Conservation (phyloP, 768 basidiomycete genomes). For the Termitomyces sp. region DNA sequence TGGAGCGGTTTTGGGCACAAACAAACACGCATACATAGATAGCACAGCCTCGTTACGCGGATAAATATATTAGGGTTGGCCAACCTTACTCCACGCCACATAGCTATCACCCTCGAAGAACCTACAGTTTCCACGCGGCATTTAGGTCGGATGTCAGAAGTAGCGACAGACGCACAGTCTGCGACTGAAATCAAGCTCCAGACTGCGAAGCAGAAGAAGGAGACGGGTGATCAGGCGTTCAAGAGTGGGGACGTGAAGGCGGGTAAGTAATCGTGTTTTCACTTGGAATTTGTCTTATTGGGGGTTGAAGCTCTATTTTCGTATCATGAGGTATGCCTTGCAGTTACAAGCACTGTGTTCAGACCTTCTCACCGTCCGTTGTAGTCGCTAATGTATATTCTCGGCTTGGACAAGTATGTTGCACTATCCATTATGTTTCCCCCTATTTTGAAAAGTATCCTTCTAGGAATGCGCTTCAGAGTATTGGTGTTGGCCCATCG, state of each 20-base stretch:
- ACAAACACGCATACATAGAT: constrained; percentile 25
- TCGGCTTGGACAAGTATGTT: constrained; percentile 73
- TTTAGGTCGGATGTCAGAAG: constrained; percentile 19
- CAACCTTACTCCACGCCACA: constrained; percentile 8
- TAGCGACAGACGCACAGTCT: constrained; percentile 15
- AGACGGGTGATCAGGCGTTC: constrained; percentile 61
- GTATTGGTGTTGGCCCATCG: constrained; percentile 37
- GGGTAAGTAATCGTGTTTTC: constrained; percentile 36
- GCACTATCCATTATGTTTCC: background rate
- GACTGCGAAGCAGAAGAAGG: constrained; percentile 64
- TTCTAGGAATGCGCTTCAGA: constrained; percentile 48
- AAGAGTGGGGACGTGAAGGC: constrained; percentile 55
- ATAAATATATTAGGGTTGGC: constrained; percentile 10
- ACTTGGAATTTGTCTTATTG: background rate
- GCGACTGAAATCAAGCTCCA: constrained; percentile 43
- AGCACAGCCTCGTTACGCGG: constrained; percentile 31
- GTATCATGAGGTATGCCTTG: constrained; percentile 56
- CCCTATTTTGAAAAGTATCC: background rate
- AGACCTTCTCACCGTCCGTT: constrained; percentile 2
- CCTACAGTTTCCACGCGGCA: constrained; percentile 6
- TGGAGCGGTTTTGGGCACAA: constrained; percentile 17
- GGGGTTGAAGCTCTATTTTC: constrained; percentile 48
- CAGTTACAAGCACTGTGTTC: background rate
- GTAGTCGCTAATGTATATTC: constrained; percentile 66
- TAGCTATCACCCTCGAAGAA: constrained; percentile 1